Evolutionary conservation across 345 rosid genomes (phyloP), one percentile per base, ranked within the genome.

Genomic region (Jatropha curcas): DNA sequence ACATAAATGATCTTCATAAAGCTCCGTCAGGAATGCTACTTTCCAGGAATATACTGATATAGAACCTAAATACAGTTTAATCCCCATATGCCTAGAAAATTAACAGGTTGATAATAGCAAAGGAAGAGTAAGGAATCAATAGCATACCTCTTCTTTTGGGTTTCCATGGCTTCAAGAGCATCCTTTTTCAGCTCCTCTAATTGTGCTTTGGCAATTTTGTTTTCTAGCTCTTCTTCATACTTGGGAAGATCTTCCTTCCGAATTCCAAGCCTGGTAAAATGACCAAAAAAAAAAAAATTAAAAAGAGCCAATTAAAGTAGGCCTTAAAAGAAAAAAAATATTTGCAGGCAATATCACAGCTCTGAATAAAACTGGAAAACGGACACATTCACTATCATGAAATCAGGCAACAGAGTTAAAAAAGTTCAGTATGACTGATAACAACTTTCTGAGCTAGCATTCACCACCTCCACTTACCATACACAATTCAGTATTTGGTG

Each of bases 131-230:
- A 2, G 20, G 13, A 27, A 14, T 11, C 37, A 59, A 67, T 11
- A 48, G 43, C 66, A 60, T 78, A 93, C 99, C 90, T 86, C 85
- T 96, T 96, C 87, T 83, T 87, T 80, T 93, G 98, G 64, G 98
- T 80, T 80, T 91, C 97, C 98, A 96, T 93, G 28, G 92, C 97
- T 78, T 96, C 99, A 63, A 87, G 46, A 52, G 97, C 97, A 69
- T 91, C 93, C 77, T 92, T 90, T 87, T 91, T 93, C 80, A 93
- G 84, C 66, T 96, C 97, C 81, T 86, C 95, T 79, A 96, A 62
- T 65, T 93, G 96, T 59, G 96, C 93, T 68, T 92, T 90, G 53
- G 99, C 89, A 66, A 93, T 82, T 87, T 87, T 90, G 37, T 80
- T 87, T 75, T 96, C 99, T 71, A 91, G 65, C 48, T 87, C 74